phyloP scores from a whole-genome alignment of 768 basidiomycete genomes.

The Cyclocybe aegerita region DNA sequence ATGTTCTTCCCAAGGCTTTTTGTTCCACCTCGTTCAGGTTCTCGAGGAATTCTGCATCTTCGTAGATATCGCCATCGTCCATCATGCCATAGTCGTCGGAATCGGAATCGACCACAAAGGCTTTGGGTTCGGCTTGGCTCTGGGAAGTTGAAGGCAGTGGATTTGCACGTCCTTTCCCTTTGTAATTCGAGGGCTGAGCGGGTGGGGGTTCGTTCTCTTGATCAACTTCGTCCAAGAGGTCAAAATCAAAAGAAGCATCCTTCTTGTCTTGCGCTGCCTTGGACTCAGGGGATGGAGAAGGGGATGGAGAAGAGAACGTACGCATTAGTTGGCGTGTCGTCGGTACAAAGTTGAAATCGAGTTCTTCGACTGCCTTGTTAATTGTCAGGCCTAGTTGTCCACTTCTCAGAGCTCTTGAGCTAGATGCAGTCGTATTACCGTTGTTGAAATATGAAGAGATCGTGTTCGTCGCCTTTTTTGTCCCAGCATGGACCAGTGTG shows the following conservation, averaged over 20 bases:
- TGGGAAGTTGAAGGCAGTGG: neutral
- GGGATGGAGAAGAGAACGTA: conserved; percentile 3
- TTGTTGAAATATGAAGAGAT: conserved; percentile 10
- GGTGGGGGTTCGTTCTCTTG: conserved; percentile 14
- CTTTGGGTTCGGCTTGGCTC: neutral
- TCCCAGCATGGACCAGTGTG: conserved; percentile 4
- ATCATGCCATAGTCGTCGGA: conserved; percentile 25
- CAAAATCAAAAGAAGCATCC: conserved; percentile 25
- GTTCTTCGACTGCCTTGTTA: conserved; percentile 2
- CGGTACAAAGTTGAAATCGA: conserved; percentile 17
- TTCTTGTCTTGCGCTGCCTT: conserved; percentile 12
- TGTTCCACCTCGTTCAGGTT: conserved; percentile 29
- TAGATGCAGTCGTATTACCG: neutral
- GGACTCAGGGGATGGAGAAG: conserved; percentile 5
- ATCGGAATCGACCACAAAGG: neutral
- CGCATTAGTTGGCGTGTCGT: conserved; percentile 14
- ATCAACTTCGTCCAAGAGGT: conserved; percentile 22
- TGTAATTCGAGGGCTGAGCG: neutral
- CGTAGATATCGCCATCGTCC: conserved; percentile 16
- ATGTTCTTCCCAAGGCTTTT: conserved; percentile 7
- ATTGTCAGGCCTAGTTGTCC: neutral
- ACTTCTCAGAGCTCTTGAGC: neutral
- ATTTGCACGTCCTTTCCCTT: conserved; percentile 17
- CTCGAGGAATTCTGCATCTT: conserved; percentile 20
- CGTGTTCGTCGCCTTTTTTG: neutral